Conservation (phyloP, 768 basidiomycete genomes). For the Lyophyllum decastes region DNA sequence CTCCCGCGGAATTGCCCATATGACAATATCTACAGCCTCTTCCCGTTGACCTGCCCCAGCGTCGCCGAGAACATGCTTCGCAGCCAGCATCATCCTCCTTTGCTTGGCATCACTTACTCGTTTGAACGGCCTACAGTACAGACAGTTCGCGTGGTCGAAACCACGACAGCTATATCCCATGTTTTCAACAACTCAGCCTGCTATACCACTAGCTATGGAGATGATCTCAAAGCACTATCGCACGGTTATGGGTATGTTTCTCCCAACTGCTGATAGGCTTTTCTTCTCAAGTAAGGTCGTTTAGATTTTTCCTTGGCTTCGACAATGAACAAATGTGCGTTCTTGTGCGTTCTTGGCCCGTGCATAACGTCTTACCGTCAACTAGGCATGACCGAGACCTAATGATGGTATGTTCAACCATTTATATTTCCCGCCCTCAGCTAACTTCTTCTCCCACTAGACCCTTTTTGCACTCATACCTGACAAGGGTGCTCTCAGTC, state of each 20-base stretch:
- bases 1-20: conserved; percentile 22
- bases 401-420: conserved; percentile 17
- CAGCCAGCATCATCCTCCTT: background rate
- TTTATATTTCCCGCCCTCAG: background rate
- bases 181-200: conserved; percentile 18
- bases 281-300: background rate
- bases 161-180: conserved; percentile 17
- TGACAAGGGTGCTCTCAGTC: conserved; percentile 7
- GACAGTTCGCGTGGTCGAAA: conserved; percentile 10
- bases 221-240: conserved; percentile 15
- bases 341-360: background rate
- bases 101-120: background rate
- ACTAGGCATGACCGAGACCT: conserved; percentile 22
- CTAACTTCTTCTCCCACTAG: background rate
- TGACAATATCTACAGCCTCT: conserved; percentile 24
- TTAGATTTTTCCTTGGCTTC: conserved; percentile 21
- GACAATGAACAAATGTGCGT: conserved; percentile 19
- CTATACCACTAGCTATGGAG: conserved; percentile 17
- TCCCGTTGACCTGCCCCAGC: conserved; percentile 19
- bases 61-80: conserved; percentile 1
- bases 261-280: background rate
- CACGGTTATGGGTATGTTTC: conserved; percentile 21
- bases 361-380: background rate
- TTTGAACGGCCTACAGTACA: conserved; percentile 12
- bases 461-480: conserved; percentile 22